Conservation (phyloP, 176 grass and related monocot genomes). For the Alopecurus myosuroides region DNA sequence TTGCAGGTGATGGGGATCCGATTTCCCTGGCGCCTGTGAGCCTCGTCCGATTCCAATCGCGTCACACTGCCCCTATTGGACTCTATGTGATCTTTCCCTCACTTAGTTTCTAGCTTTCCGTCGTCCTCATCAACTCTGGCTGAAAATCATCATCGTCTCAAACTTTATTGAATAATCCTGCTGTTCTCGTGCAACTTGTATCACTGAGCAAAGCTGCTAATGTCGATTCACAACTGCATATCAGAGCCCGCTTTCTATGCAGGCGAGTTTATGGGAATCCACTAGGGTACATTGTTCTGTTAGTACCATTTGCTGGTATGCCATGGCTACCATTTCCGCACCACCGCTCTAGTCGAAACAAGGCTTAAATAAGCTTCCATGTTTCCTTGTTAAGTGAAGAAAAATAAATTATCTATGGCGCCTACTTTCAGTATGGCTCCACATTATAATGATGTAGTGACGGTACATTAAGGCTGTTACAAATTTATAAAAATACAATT, state of each 20-base stretch:
- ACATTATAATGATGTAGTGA: background rate
- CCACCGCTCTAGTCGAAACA: too few relatives aligned
- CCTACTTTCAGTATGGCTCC: background rate
- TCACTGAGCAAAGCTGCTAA: background rate
- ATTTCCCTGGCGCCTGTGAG: too few relatives aligned
- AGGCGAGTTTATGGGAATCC: background rate
- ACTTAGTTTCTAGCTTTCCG: too few relatives aligned
- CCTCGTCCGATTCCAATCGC: too few relatives aligned
- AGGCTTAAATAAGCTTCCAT: background rate
- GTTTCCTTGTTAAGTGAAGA: background rate
- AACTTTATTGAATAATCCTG: background rate
- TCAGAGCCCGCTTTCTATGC: background rate
- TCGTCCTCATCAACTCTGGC: too few relatives aligned
- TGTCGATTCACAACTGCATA: background rate
- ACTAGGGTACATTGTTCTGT: background rate
- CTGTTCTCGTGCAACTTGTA: background rate
- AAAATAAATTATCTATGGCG: background rate
- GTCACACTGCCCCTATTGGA: too few relatives aligned
- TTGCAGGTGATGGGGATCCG: too few relatives aligned
- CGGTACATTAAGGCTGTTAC: background rate
- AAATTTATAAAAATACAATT: background rate
- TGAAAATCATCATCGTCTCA: background rate
- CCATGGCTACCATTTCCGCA: too few relatives aligned
- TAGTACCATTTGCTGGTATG: background rate
- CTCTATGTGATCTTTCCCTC: too few relatives aligned